Conservation (phyloP, 208 protist species). For the Trypanosomatidae sp. region DNA sequence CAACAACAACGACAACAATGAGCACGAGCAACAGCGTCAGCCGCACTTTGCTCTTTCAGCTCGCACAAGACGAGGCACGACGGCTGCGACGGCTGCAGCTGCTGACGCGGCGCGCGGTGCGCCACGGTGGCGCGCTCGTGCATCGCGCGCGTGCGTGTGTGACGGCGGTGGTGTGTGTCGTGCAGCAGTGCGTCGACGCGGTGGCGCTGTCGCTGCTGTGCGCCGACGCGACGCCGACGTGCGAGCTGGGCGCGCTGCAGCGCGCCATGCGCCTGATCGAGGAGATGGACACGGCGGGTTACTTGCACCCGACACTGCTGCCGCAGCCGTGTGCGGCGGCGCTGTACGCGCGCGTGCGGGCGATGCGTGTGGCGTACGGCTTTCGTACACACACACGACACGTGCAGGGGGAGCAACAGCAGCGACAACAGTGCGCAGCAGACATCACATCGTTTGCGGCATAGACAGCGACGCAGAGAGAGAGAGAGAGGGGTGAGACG, state of each 20-base stretch:
- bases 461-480: too few species aligned
- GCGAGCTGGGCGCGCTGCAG: conserved; percentile 25
- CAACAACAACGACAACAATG: too few species aligned
- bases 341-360: conserved; percentile 37
- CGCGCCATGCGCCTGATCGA: conserved; percentile 37
- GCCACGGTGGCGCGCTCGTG: conserved; percentile 33
- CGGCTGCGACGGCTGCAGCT: conserved; percentile 17
- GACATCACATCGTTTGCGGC: too few species aligned
- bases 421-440: too few species aligned
- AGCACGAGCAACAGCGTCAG: conserved; percentile 2
- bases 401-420: conserved; percentile 13
- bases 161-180: conserved; percentile 27
- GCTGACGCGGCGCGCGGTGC: conserved; percentile 14
- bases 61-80: conserved; percentile 42
- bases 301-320: conserved; percentile 26
- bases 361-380: conserved; percentile 42
- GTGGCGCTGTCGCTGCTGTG: conserved; percentile 30
- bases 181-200: conserved; percentile 34
- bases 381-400: conserved; percentile 25
- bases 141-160: conserved; percentile 23
- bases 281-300: conserved; percentile 35
- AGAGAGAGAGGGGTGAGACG: not conserved
- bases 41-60: conserved; percentile 43
- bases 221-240: conserved; percentile 1
- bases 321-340: conserved; percentile 19